These are phyloP conservation scores for Chlorella vulgaris DNA, from an alignment of 139 green algal genomes.

Conservation along the genomic window DNA sequence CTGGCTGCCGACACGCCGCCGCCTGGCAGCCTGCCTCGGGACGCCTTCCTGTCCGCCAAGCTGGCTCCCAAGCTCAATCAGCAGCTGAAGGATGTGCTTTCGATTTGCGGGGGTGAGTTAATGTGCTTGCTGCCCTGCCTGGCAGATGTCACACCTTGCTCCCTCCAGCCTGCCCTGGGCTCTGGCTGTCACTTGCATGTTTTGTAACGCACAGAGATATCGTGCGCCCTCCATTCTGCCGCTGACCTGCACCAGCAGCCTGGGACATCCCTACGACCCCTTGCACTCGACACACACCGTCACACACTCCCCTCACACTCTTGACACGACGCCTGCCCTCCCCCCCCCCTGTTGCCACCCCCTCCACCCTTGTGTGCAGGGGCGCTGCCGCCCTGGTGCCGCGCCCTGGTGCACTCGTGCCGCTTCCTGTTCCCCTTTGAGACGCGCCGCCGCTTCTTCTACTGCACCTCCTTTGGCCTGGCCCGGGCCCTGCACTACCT, in stretches of 20 bases:
- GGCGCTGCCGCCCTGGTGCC: slow-evolving; percentile 84
- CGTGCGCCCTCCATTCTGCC: too few species aligned
- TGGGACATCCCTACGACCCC: too few species aligned
- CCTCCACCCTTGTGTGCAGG: slow-evolving; percentile 5
- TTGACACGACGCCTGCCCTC: too few species aligned
- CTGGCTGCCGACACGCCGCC: not conserved
- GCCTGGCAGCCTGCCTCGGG: slow-evolving; percentile 51
- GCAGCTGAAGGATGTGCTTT: slow-evolving; percentile 91
- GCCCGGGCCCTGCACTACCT: slow-evolving; percentile 87
- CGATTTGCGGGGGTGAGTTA: slow-evolving; percentile 78
- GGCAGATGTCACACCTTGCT: too few species aligned
- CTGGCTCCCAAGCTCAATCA: slow-evolving; percentile 90
- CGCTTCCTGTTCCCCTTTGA: slow-evolving; percentile 94
- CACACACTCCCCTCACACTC: too few species aligned
- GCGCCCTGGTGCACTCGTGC: slow-evolving; percentile 57
- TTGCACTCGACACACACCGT: too few species aligned
- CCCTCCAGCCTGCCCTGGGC: too few species aligned
- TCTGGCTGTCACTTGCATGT: too few species aligned
- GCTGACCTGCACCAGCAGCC: too few species aligned
- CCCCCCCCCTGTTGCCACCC: too few species aligned
- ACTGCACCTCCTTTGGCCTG: slow-evolving; percentile 89
- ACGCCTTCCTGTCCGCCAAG: slow-evolving; percentile 86
- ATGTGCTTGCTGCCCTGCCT: not conserved
- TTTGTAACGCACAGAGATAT: too few species aligned
- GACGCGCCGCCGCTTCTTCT: slow-evolving; percentile 83